Conservation (phyloP, 2,329 filamentous ascomycete species). For the Epichloe brachyelytri region DNA sequence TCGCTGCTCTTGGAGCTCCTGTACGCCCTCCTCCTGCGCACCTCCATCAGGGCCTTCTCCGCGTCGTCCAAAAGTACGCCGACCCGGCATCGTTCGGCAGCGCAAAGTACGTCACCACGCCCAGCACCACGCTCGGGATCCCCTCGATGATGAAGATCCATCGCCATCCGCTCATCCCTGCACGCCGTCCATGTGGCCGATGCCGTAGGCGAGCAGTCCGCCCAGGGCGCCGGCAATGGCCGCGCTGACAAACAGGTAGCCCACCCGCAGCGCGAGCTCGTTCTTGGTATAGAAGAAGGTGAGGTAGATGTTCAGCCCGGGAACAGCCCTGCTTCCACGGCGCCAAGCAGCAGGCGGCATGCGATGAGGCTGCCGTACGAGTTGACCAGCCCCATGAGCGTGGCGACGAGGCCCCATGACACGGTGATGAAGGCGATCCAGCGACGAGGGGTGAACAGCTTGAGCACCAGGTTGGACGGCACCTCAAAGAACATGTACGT, state of each 20-base stretch:
- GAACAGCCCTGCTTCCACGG: conserved; percentile 57
- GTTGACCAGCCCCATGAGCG: conserved; percentile 53
- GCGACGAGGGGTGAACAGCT: conserved; percentile 46
- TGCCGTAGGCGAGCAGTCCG: conserved; percentile 60
- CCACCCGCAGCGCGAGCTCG: conserved; percentile 59
- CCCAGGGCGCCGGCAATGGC: conserved; percentile 61
- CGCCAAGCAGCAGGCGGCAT: conserved; percentile 54
- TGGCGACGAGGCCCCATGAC: conserved; percentile 56
- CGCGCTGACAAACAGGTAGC: conserved; percentile 58
- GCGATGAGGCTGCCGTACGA: conserved; percentile 54
- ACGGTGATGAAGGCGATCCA: conserved; percentile 54
- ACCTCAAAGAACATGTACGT: conserved; percentile 51
- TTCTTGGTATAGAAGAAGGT: conserved; percentile 66
- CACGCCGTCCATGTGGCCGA: conserved; percentile 59
- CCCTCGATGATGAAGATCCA: conserved; percentile 53
- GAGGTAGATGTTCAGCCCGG: conserved; percentile 54
- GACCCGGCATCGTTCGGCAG: conserved; percentile 30
- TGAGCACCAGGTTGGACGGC: conserved; percentile 51
- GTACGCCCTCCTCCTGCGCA: conserved; percentile 26
- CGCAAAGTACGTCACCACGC: conserved; percentile 20
- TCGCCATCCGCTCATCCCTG: conserved; percentile 52
- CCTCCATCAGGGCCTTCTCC: conserved; percentile 53
- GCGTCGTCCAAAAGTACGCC: conserved; percentile 45
- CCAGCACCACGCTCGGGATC: conserved; percentile 27
- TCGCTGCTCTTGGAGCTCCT: conserved; percentile 33